phyloP scores from a whole-genome alignment of 768 basidiomycete species.

The Inosperma sp. region DNA sequence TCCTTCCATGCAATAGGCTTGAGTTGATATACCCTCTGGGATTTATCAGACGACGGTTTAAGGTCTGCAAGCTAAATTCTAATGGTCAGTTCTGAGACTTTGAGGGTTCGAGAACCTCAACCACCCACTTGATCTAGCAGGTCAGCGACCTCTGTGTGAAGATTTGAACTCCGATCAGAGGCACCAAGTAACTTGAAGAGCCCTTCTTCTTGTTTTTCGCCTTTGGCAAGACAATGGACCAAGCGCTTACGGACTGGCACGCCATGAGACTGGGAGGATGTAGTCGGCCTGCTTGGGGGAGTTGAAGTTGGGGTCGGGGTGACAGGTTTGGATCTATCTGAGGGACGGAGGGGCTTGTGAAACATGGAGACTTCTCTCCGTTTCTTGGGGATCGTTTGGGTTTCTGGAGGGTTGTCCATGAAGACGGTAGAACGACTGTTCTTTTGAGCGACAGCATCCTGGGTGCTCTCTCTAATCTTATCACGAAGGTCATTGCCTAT shows the following conservation, averaged over 20 bases:
- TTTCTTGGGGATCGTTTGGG: slow-evolving; percentile 37
- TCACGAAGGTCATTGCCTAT: slow-evolving; percentile 44
- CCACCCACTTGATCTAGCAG: slow-evolving; percentile 46
- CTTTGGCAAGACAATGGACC: slow-evolving; percentile 48
- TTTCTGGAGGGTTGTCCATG: slow-evolving; percentile 43
- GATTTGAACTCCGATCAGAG: slow-evolving; percentile 27
- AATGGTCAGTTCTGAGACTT: not conserved
- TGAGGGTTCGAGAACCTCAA: slow-evolving; percentile 3
- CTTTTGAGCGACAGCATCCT: slow-evolving; percentile 40
- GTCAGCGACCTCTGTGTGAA: slow-evolving; percentile 39
- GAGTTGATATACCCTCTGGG: slow-evolving; percentile 45
- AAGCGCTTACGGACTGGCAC: slow-evolving; percentile 36
- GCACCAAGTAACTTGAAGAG: slow-evolving; percentile 47
- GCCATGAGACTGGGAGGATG: slow-evolving; percentile 8
- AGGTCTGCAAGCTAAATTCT: slow-evolving; percentile 49
- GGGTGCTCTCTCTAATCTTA: slow-evolving; percentile 43
- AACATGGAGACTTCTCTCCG: slow-evolving; percentile 36
- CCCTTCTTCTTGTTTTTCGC: slow-evolving; percentile 47
- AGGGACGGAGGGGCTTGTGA: slow-evolving; percentile 35
- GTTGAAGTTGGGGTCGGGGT: slow-evolving; percentile 3
- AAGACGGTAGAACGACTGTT: slow-evolving; percentile 44
- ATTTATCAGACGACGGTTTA: slow-evolving; percentile 29
- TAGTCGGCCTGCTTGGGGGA: slow-evolving; percentile 12
- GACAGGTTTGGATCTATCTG: slow-evolving; percentile 20
- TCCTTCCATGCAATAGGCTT: slow-evolving; percentile 59